These are phyloP conservation scores for Polytolypa hystricis DNA, from an alignment of 2,329 filamentous ascomycete species.

Conservation along the genomic window DNA sequence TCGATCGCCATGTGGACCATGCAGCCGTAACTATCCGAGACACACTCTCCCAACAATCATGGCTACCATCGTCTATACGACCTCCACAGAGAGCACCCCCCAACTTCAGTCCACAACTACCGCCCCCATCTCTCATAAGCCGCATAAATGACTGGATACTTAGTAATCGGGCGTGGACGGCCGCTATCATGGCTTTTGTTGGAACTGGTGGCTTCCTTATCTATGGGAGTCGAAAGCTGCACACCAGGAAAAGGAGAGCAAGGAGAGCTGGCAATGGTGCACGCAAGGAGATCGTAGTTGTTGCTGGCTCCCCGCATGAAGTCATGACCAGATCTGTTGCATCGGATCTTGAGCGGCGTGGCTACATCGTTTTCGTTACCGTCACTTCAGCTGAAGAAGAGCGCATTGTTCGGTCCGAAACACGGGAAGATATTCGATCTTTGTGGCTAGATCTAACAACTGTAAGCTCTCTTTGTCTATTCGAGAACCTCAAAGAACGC, in stretches of 20 bases:
- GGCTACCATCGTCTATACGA: slow-evolving; percentile 61
- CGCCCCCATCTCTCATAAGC: slow-evolving; percentile 38
- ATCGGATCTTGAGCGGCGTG: slow-evolving; percentile 76
- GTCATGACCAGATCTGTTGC: slow-evolving; percentile 74
- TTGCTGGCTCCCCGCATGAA: slow-evolving; percentile 78
- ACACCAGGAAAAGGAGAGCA: slow-evolving; percentile 56
- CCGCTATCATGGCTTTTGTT: slow-evolving; percentile 58
- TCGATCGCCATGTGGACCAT: slow-evolving; percentile 70
- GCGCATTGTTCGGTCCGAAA: slow-evolving; percentile 60
- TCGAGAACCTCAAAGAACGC: slow-evolving; percentile 6
- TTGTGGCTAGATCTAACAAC: slow-evolving; percentile 67
- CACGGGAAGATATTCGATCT: slow-evolving; percentile 70
- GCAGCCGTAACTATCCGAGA: slow-evolving; percentile 62
- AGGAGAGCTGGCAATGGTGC: slow-evolving; percentile 71
- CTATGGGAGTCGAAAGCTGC: slow-evolving; percentile 49
- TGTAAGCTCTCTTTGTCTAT: slow-evolving; percentile 16
- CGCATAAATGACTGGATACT: slow-evolving; percentile 59
- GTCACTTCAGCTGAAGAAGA: slow-evolving; percentile 81
- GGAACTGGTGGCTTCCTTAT: slow-evolving; percentile 52
- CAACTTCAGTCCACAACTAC: slow-evolving; percentile 14
- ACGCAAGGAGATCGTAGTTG: slow-evolving; percentile 72
- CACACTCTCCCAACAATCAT: slow-evolving; percentile 53
- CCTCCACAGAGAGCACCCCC: slow-evolving; percentile 38
- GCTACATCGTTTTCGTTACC: slow-evolving; percentile 87
- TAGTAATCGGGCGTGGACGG: slow-evolving; percentile 61